Evolutionary conservation across 768 basidiomycete species (phyloP), one percentile per base, ranked within the genome.

Genomic region (Neoboletus brunneissimus): DNA sequence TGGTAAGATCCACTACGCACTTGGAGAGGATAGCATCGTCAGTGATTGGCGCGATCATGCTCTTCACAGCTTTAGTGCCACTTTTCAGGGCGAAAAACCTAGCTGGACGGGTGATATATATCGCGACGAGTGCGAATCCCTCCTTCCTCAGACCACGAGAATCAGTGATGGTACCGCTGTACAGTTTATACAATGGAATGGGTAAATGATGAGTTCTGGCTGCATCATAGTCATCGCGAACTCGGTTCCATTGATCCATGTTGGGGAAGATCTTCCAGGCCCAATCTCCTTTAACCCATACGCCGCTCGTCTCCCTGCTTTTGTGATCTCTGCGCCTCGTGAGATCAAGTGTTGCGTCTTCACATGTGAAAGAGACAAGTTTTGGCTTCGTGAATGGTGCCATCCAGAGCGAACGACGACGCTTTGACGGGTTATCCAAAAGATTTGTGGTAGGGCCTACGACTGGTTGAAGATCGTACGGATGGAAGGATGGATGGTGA

Each of bases 71-170:
- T 16, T 3, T 8, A 11, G 0, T 22, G 16, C 22, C 16, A 13
- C 4, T 3, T 38, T 52, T 22, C 53, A 38, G 13, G 5, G 27
- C 22, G 7, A 54, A 54, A 9, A 10, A 40, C 7, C 11, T 9
- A 12, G 37, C 29, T 15, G 37, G 34, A 9, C 5, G 0, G 16
- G 27, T 16, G 16, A 29, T 54, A 22, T 31, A 10, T 13, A 3
- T n/a, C 38, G 27, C 9, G 29, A 8, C 13, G 9, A 54, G 37
- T 1, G 51, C 37, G 2, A 54, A 40, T 29, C 27, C 53, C 0
- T 23, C 18, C 20, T 4, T 5, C 8, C 0, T 0, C 27, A 2
- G 8, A 4, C 1, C 5, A n/a, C 9, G 5, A 4, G 3, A 3
- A n/a, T 18, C 2, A 13, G 3, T 3, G 37, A 40, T 3, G 22